Evolutionary conservation across 2,329 filamentous ascomycete species (phyloP), one percentile per base, ranked within the genome.

Genomic region (Ophiostoma novo-ulmi): DNA sequence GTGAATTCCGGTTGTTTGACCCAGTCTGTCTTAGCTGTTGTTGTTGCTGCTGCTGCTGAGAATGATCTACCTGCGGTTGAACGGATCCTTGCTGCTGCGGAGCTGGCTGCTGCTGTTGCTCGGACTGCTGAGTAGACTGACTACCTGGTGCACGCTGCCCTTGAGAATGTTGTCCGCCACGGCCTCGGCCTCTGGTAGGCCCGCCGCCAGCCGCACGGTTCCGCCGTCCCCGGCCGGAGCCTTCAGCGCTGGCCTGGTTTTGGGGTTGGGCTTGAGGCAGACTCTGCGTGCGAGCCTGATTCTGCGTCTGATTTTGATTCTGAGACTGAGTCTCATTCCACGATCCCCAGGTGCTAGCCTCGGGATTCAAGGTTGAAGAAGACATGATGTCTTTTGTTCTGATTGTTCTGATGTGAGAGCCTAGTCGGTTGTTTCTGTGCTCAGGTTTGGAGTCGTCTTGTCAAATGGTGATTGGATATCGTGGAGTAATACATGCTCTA

Each of bases 341-440:
- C 3, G 67, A 61, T 22, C 41, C 58, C 70, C 70, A 71, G 1
- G 44, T 38, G 22, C 44, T 69, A 5, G 70, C 70, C 41, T 66
- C 67, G 10, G 70, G 70, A n/a, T 71, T 71, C 67, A 71, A 26
- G 20, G 39, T 17, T 5, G 70, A 36, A 22, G 58, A 41, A n/a
- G 66, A 58, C 66, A 71, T 71, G 65, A 2, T 7, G 8, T 36
- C 61, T 17, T 39, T 11, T 20, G 10, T 55, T 10, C 14, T 26
- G 35, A 48, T n/a, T 31, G 31, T 31, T 31, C 31, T 31, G 20
- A 35, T 38, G 63, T 36, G 58, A 26, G 48, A 26, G 48, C n/a
- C 38, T 68, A 13, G 64, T 67, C 64, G 39, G 64, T 26, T 67
- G 64, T 75, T 84, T 85, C 79, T 69, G 81, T 67, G 35, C n/a